A percentile compares a stretch with the other conserved stretches of the same genome.
phyloP scores from a whole-genome alignment of 2,329 filamentous ascomycete genomes.

The Colletotrichum sp. region DNA sequence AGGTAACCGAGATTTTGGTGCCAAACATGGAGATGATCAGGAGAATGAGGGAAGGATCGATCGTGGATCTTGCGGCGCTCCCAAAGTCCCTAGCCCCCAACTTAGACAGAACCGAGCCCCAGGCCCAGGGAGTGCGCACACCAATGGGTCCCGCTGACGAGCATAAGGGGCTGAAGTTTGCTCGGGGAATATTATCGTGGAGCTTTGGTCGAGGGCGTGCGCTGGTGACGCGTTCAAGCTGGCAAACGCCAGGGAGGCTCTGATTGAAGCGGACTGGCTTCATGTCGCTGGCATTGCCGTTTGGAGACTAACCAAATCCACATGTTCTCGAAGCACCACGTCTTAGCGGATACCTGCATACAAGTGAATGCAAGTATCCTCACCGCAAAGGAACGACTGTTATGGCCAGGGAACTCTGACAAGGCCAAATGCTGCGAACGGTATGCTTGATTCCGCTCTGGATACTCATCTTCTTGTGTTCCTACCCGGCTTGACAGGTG shows the following conservation, averaged over 20 bases:
- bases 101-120: neutral
- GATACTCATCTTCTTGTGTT: neutral
- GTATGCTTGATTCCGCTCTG: neutral
- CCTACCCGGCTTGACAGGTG: neutral
- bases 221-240: neutral
- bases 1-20: conserved; percentile 10
- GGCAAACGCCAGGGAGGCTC: neutral
- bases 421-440: neutral
- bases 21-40: neutral
- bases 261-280: neutral
- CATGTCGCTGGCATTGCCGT: neutral
- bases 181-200: neutral
- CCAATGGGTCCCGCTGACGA: neutral
- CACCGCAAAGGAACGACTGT: neutral
- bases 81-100: neutral
- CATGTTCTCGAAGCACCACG: neutral
- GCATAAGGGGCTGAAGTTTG: neutral
- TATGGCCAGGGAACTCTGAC: neutral
- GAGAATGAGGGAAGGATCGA: conserved; percentile 7
- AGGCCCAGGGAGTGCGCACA: neutral
- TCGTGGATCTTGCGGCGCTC: conserved; percentile 7
- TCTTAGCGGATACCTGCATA: neutral
- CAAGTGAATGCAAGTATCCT: neutral
- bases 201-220: neutral
- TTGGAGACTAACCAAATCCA: neutral